Evolutionary conservation across 2,329 filamentous ascomycete species (phyloP).

Genomic region (Colletotrichum sp.): DNA sequence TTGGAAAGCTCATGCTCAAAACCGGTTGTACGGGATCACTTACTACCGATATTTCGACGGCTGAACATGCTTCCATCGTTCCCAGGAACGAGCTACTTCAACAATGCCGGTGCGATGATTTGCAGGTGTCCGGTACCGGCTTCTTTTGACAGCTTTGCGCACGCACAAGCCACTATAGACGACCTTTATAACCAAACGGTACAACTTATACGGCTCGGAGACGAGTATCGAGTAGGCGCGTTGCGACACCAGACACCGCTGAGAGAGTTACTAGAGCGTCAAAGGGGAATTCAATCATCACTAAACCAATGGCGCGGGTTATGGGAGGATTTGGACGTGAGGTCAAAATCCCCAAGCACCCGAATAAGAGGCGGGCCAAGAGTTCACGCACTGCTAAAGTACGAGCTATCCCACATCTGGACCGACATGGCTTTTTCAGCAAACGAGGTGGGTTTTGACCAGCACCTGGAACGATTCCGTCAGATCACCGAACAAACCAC

Average conservation of each 20-base stretch:
- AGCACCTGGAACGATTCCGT: conserved; percentile 13
- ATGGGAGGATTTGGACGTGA: not conserved
- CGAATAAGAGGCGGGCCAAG: not conserved
- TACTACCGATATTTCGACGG: not conserved
- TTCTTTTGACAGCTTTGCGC: not conserved
- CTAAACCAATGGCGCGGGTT: not conserved
- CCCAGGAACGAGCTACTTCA: not conserved
- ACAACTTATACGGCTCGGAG: not conserved
- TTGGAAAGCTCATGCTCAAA: not conserved
- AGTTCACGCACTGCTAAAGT: not conserved
- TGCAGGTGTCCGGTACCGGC: not conserved
- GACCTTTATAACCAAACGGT: not conserved
- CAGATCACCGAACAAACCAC: conserved; percentile 37
- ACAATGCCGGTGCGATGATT: not conserved
- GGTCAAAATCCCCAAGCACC: not conserved
- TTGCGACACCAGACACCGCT: not conserved
- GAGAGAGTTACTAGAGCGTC: not conserved
- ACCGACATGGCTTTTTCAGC: not conserved
- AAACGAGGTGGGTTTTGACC: not conserved
- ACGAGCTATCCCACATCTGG: not conserved
- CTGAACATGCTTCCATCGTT: not conserved
- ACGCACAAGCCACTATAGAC: not conserved
- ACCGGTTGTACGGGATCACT: not conserved
- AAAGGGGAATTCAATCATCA: not conserved
- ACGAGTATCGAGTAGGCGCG: not conserved